Base-by-base conservation (phyloP, 78 protist species). In the Guillardia theta region DNA sequence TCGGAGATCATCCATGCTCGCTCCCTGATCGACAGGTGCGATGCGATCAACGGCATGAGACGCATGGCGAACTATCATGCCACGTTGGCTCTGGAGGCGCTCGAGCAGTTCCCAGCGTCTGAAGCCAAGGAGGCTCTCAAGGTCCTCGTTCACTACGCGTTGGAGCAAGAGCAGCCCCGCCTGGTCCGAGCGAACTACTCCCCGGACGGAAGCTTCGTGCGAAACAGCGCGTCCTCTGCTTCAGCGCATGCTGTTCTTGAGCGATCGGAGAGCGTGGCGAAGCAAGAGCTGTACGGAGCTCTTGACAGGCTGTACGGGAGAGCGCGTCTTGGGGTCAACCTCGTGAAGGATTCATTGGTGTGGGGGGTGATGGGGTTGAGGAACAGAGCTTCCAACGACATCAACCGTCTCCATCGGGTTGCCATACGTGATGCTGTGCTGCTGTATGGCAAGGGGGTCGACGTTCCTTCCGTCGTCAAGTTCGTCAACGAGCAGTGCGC, bases 11-110 rank as follows among this genome's bases (percentile, higher is more conserved):
- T 78, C 24, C 90, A 78, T 50, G 90, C 90, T 30, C 90, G 90
- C 90, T 78, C 90, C 15, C 90, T 78, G 53, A 78, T 78, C 48
- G 90, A 78, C 12, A 45, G 90, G 53, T 78, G 90, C 90, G 44
- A 78, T 3, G 90, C 43, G 37, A 48, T 78, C 24, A 36, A 37
- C 4, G 9, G 88, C 48, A 37, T 78, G 10, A 19, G 90, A n/a
- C 45, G 45, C 15, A 10, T 78, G 50, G 90, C 90, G 45, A 30
- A 78, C 37, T 78, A 78, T 50, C 90, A 78, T 50, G 90, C 53
- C 41, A 48, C 53, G 8, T n/a, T 36, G 9, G 90, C 90, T 46
- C 90, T 78, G 33, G 33, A 78, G 30, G 45, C 90, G 43, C 3
- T 78, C 41, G 90, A 19, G 33, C 41, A 8, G 33, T 50, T 78